Conservation (phyloP, 1,284 basidiomycete genomes). For the Ganoderma sinense region DNA sequence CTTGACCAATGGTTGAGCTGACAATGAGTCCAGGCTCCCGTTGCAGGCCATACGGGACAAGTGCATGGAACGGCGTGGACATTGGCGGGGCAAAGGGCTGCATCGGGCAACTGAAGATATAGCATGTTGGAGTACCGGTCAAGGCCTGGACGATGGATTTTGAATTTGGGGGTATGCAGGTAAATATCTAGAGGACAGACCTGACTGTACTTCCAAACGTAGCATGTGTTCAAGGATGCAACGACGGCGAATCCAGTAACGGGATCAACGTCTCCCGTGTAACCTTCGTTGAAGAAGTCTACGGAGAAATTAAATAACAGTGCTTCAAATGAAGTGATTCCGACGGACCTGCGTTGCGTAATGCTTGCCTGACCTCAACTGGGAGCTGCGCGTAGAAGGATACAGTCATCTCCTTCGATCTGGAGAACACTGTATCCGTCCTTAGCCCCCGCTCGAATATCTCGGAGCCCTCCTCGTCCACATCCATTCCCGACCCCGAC, state of each 20-base stretch:
- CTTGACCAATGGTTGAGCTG: constrained; percentile 65
- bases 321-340: too few species aligned
- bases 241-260: constrained; percentile 77
- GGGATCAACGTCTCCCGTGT: constrained; percentile 74
- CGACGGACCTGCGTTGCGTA: constrained; percentile 68
- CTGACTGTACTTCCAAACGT: constrained; percentile 83
- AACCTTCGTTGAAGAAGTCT: constrained; percentile 76
- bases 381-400: constrained; percentile 75
- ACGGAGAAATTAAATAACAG: background rate
- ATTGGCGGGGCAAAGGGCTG: constrained; percentile 45
- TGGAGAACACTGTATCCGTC: constrained; percentile 68
- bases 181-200: constrained; percentile 41
- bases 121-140: constrained; percentile 77
- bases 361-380: constrained; percentile 73
- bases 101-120: constrained; percentile 78
- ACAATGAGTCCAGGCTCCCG: constrained; percentile 83
- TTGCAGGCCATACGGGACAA: constrained; percentile 72
- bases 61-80: constrained; percentile 66
- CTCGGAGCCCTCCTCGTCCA: constrained; percentile 55
- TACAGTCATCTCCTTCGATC: constrained; percentile 75
- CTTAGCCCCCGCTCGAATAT: constrained; percentile 43
- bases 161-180: background rate
- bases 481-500: constrained; percentile 60
- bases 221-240: constrained; percentile 75
- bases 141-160: constrained; percentile 52